Percentiles rank a stretch among this genome's conserved stretches.
These are phyloP conservation scores for Prorocentrum cordatum DNA, from an alignment of 169 alveolate species.

Conservation along the genomic window DNA sequence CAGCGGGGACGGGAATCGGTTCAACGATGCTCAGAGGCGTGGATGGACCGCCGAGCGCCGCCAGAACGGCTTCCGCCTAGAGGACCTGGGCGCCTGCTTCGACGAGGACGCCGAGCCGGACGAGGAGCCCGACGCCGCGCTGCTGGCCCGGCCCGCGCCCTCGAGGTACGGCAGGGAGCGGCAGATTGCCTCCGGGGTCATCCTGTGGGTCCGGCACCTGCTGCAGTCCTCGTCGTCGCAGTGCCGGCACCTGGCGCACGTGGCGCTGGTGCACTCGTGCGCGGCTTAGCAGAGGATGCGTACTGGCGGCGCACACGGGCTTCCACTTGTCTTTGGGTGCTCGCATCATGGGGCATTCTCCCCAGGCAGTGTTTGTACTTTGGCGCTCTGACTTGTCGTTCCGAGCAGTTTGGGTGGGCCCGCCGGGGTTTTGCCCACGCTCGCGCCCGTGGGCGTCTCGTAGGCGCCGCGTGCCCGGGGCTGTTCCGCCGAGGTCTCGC, in stretches of 20 bases:
- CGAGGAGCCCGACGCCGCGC: background rate
- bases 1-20: too few relatives aligned
- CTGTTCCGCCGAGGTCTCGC: too few relatives aligned
- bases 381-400: too few relatives aligned
- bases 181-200: constrained; percentile 29
- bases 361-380: too few relatives aligned
- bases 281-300: too few relatives aligned
- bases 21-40: background rate
- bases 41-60: background rate
- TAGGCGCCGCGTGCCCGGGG: too few relatives aligned
- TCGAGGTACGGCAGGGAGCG: background rate
- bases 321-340: too few relatives aligned
- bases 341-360: too few relatives aligned
- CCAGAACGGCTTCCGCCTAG: constrained; percentile 15
- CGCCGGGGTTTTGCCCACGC: too few relatives aligned
- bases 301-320: too few relatives aligned
- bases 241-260: constrained; percentile 39
- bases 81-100: constrained; percentile 17
- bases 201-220: constrained; percentile 40
- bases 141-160: background rate
- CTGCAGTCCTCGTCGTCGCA: background rate
- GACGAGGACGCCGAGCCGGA: background rate
- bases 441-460: too few relatives aligned
- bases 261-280: constrained; percentile 8
- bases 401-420: too few relatives aligned